A percentile compares a stretch with the other conserved stretches of the same genome.
phyloP scores from a whole-genome alignment of 2,329 filamentous ascomycete species.

The Shiraia bambusicola region DNA sequence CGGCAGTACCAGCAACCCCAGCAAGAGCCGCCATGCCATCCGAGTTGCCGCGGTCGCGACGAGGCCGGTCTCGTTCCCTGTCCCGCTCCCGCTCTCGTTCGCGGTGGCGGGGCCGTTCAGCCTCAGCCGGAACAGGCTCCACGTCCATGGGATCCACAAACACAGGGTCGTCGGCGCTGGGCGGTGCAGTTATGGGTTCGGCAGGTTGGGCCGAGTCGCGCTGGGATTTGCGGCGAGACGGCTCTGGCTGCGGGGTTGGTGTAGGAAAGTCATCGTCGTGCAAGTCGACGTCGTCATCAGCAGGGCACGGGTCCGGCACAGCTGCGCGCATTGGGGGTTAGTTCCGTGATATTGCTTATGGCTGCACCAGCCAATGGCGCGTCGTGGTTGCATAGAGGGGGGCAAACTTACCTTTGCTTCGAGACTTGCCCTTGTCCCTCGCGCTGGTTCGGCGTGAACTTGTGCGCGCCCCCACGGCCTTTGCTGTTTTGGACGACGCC shows the following conservation, averaged over 20 bases:
- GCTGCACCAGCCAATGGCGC: conserved; percentile 24
- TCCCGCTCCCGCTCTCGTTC: conserved; percentile 28
- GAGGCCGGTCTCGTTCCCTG: conserved; percentile 29
- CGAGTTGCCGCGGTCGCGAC: conserved; percentile 60
- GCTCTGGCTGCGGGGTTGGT: conserved; percentile 35
- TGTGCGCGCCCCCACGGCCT: conserved; percentile 64
- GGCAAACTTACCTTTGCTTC: conserved; percentile 46
- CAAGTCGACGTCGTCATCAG: conserved; percentile 63
- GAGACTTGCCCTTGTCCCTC: conserved; percentile 53
- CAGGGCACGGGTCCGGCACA: conserved; percentile 60
- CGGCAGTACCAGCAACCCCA: conserved; percentile 33
- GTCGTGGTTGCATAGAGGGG: conserved; percentile 18
- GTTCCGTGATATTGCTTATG: conserved; percentile 41
- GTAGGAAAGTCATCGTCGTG: conserved; percentile 45
- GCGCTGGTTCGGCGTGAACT: conserved; percentile 48
- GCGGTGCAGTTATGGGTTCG: conserved; percentile 40
- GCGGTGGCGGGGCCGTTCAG: conserved; percentile 45
- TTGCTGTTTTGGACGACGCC: conserved; percentile 75
- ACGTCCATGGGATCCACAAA: conserved; percentile 43
- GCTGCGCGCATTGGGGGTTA: conserved; percentile 37
- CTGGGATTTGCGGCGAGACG: conserved; percentile 46
- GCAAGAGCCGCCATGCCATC: conserved; percentile 57
- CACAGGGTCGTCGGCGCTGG: conserved; percentile 48
- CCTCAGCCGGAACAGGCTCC: conserved; percentile 50
- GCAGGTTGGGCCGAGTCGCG: conserved; percentile 41